A percentile compares a stretch with the other conserved stretches of the same genome.
Evolutionary conservation across 2,329 filamentous ascomycete genomes (phyloP).

Genomic region (Fusarium albosuccineum): DNA sequence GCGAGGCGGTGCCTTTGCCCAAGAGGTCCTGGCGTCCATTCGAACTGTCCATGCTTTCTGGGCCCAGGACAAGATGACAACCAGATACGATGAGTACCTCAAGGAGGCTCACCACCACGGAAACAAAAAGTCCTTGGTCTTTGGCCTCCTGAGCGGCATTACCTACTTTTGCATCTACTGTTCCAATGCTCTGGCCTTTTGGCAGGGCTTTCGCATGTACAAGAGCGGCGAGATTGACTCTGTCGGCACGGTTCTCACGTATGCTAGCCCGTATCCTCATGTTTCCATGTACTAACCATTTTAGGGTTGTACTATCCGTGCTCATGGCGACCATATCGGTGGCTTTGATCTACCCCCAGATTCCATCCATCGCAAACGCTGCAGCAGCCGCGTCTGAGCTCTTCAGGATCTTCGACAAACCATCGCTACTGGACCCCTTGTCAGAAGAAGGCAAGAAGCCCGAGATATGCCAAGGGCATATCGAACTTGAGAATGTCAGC

Average conservation of each 20-base stretch:
- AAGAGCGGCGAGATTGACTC: conserved; percentile 51
- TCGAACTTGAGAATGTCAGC: conserved; percentile 67
- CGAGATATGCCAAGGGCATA: conserved; percentile 49
- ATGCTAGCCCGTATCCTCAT: not conserved
- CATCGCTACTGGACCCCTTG: conserved; percentile 31
- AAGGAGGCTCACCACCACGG: conserved; percentile 51
- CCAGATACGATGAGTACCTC: conserved; percentile 53
- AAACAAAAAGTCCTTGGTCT: conserved; percentile 53
- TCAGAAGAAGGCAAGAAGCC: not conserved
- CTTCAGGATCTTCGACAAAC: conserved; percentile 29
- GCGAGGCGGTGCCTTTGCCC: conserved; percentile 49
- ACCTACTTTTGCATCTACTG: conserved; percentile 56
- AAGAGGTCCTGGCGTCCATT: conserved; percentile 53
- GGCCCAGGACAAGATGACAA: conserved; percentile 53
- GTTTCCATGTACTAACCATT: not conserved
- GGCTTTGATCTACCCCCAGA: conserved; percentile 25
- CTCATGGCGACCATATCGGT: conserved; percentile 30
- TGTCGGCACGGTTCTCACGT: conserved; percentile 56
- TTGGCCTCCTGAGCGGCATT: conserved; percentile 51
- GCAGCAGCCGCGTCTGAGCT: conserved; percentile 32
- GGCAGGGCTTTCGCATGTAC: conserved; percentile 57
- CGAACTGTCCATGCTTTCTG: conserved; percentile 59
- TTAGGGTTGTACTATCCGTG: conserved; percentile 29
- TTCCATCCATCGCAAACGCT: conserved; percentile 28
- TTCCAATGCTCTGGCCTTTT: conserved; percentile 58